These are phyloP conservation scores for Suhomyces ambrosiae DNA, from an alignment of 1,139 yeast species.

Conservation along the genomic window DNA sequence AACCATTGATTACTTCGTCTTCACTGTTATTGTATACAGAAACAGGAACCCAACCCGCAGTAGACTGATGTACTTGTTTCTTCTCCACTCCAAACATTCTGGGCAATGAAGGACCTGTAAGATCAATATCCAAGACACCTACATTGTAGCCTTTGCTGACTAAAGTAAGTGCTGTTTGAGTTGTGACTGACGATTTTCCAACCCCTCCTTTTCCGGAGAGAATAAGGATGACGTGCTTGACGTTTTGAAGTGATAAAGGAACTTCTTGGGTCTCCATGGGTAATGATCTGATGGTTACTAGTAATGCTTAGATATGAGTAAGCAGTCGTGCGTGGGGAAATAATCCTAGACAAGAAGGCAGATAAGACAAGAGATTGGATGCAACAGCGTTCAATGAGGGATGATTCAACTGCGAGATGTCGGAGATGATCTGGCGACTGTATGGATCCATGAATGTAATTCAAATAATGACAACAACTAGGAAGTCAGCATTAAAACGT, in stretches of 20 bases:
- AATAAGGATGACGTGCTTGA: slow-evolving; percentile 63
- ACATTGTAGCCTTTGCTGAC: slow-evolving; percentile 73
- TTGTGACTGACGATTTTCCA: slow-evolving; percentile 93
- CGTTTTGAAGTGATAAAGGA: slow-evolving; percentile 58
- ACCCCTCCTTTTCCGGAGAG: slow-evolving; percentile 62
- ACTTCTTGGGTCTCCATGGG: slow-evolving; percentile 26
- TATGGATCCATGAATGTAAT: too few species aligned
- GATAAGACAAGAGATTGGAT: neutral
- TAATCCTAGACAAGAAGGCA: neutral
- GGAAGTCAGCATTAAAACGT: too few species aligned
- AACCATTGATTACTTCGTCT: slow-evolving; percentile 19
- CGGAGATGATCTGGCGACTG: too few species aligned
- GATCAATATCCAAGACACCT: slow-evolving; percentile 91
- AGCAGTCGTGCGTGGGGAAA: neutral
- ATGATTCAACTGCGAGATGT: too few species aligned
- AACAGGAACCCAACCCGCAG: slow-evolving; percentile 93
- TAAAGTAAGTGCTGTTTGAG: slow-evolving; percentile 83
- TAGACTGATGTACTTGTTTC: slow-evolving; percentile 77
- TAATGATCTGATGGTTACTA: neutral
- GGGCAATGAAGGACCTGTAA: slow-evolving; percentile 96
- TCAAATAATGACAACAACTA: too few species aligned
- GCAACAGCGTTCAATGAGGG: neutral
- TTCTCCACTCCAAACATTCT: slow-evolving; percentile 92
- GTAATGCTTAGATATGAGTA: slow-evolving; percentile 1
- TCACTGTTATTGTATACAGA: slow-evolving; percentile 29